Evolutionary conservation across 1,284 basidiomycete genomes (phyloP), one percentile per base, ranked within the genome.

Genomic region (Marasmius tenuissimus): DNA sequence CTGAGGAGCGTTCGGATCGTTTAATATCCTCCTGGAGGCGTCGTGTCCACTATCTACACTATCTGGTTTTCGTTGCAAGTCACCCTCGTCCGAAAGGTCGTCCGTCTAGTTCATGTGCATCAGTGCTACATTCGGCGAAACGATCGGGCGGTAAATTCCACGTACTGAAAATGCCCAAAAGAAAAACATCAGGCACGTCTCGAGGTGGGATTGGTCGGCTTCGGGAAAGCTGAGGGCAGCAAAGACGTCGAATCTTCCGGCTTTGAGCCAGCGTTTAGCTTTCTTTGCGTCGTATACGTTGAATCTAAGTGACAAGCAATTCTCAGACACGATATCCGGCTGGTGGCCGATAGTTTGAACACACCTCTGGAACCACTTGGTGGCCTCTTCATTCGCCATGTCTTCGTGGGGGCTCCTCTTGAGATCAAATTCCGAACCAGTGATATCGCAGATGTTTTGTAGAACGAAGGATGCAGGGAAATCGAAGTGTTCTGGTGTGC

Each of bases 121-220:
- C 34, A 38, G 27, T 5, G 4, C n/a, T 38, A n/a, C 14, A 18
- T 11, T 33, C 20, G 11, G 33, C 51, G 39, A 14, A 35, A 34
- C 27, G 38, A 40, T 39, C 20, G 3, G n/a, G 60, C 27, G 27
- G 4, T 27, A 40, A 56, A 57, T 10, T 18, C 18, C 16, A 67
- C 73, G 35, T 61, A 81, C 80, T 35, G 78, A 73, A 64, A 81
- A 81, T 18, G 78, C 78, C 79, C 78, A 81, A 37, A 79, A 71
- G 69, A 79, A 79, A 63, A 81, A 81, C 48, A 75, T 74, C 47
- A 81, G 71, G 63, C 79, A 75, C 4, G 78, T 81, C 11, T 71
- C 74, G 39, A 81, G 73, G 58, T 80, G 79, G n/a, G 68, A 63
- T n/a, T 70, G 51, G 65, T 81, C 78, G 34, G 79, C 79, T 53